A percentile compares a stretch with the other conserved stretches of the same genome.
These are phyloP conservation scores for Diaporthe aspalathi DNA, from an alignment of 2,329 filamentous ascomycete species.

Conservation along the genomic window DNA sequence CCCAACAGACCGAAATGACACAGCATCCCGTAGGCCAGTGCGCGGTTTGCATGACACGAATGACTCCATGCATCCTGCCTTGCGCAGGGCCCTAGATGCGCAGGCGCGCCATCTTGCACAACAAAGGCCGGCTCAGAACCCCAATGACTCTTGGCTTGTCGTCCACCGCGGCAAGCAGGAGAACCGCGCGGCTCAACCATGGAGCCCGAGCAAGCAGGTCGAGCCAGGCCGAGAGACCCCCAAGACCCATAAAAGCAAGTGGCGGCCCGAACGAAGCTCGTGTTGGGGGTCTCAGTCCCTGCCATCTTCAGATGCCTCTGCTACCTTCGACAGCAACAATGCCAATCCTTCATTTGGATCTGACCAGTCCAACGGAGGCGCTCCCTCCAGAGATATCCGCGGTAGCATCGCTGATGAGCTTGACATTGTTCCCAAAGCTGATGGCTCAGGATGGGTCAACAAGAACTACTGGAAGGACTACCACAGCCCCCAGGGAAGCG, in stretches of 20 bases:
- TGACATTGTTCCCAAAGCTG: conserved; percentile 25
- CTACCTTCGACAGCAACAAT: background rate
- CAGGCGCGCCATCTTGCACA: background rate
- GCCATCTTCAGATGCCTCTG: conserved; percentile 23
- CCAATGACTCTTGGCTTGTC: background rate
- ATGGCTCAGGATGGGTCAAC: conserved; percentile 30
- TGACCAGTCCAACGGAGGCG: background rate
- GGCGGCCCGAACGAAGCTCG: conserved; percentile 27
- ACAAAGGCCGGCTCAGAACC: background rate
- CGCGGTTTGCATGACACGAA: background rate
- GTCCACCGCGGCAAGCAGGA: background rate
- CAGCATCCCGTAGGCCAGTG: background rate
- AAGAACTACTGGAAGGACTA: conserved; percentile 32
- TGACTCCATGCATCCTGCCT: background rate
- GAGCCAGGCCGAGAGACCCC: background rate
- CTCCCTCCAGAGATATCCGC: conserved; percentile 20
- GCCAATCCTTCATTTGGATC: background rate
- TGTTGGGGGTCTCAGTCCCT: conserved; percentile 33
- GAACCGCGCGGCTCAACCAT: background rate
- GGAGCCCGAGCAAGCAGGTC: background rate
- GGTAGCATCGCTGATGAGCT: conserved; percentile 35
- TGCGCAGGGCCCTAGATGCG: background rate
- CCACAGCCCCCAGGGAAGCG: background rate
- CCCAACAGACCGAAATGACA: background rate
- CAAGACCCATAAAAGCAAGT: conserved; percentile 13